Evolutionary conservation across 2,329 filamentous ascomycete species (phyloP), one percentile per base, ranked within the genome.

Genomic region (Calycina marina): DNA sequence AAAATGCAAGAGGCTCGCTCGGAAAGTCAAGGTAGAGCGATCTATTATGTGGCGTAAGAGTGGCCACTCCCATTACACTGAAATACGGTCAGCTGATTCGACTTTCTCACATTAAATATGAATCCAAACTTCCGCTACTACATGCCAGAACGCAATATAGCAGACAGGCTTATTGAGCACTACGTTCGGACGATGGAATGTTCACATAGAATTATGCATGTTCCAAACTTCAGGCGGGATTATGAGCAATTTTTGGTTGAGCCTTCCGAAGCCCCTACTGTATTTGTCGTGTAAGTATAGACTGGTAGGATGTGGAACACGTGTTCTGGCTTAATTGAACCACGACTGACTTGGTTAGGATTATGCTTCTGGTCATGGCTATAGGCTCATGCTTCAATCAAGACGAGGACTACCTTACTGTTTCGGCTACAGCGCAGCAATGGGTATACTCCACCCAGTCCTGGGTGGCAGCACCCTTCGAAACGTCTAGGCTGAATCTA

Each of bases 401-500:
- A 11, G 33, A 30, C 6, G 35, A 25, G 10, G 20, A 17, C 8
- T 26, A 32, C 14, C 18, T 18, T n/a, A 12, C 14, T 13, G 27
- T 34, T 11, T 34, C 33, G 10, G 12, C n/a, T 11, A n/a, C 25
- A 16, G 32, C 35, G 3, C 29, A 25, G 18, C 33, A 32, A 30
- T 43, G 35, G 39, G 28, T 40, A 6, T 38, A 34, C 17, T 32
- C 32, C 12, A 37, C 38, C 6, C 30, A 32, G 28, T 18, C 35
- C 13, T 42, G 38, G 38, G 13, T 39, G 5, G 22, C 26, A 14
- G 20, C 18, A 5, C 33, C 36, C 31, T 54, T 57, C 56, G 60
- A 31, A 18, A 70, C 69, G 47, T 48, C 54, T 3, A 57, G 60
- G 6, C 52, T 69, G 42, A 65, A 56, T 14, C 51, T 71, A 4